These are phyloP conservation scores for Penicillium dipodomyicola DNA, from an alignment of 495 filamentous ascomycete genomes.

Conservation along the genomic window DNA sequence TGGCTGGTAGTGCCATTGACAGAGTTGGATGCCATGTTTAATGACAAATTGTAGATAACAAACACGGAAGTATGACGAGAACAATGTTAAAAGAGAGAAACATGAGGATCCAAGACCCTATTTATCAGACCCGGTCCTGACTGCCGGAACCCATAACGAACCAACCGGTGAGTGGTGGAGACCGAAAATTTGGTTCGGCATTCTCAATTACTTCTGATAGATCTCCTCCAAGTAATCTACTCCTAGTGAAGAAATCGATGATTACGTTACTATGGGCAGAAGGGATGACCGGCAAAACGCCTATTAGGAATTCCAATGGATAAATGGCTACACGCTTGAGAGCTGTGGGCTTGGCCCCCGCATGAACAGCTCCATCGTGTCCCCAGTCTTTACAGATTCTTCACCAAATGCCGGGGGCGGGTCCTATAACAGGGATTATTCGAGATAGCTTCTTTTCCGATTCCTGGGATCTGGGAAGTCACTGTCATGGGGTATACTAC, in stretches of 20 bases:
- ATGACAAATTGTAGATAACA: not conserved
- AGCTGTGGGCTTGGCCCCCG: slow-evolving; percentile 3
- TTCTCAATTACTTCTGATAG: slow-evolving; percentile 3
- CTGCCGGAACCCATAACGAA: not conserved
- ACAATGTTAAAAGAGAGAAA: not conserved
- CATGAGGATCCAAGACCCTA: not conserved
- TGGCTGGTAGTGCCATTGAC: slow-evolving; percentile 10
- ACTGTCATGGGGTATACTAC: slow-evolving; percentile 40
- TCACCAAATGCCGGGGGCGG: not conserved
- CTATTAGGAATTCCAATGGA: slow-evolving; percentile 14
- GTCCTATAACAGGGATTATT: not conserved
- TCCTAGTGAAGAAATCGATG: not conserved
- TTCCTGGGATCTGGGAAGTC: not conserved
- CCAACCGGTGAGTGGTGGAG: slow-evolving; percentile 6
- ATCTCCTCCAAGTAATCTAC: not conserved
- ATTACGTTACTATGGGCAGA: slow-evolving; percentile 7
- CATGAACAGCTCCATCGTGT: slow-evolving; percentile 6
- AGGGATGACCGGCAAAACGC: slow-evolving; percentile 22
- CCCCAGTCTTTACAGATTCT: not conserved
- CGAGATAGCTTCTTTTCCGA: not conserved
- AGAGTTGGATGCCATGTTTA: not conserved
- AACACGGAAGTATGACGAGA: not conserved
- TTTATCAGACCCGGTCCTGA: slow-evolving; percentile 1
- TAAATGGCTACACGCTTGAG: slow-evolving; percentile 24
- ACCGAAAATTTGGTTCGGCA: not conserved